Evolutionary conservation across 2,329 filamentous ascomycete genomes (phyloP).

Genomic region (Cercospora janseana): DNA sequence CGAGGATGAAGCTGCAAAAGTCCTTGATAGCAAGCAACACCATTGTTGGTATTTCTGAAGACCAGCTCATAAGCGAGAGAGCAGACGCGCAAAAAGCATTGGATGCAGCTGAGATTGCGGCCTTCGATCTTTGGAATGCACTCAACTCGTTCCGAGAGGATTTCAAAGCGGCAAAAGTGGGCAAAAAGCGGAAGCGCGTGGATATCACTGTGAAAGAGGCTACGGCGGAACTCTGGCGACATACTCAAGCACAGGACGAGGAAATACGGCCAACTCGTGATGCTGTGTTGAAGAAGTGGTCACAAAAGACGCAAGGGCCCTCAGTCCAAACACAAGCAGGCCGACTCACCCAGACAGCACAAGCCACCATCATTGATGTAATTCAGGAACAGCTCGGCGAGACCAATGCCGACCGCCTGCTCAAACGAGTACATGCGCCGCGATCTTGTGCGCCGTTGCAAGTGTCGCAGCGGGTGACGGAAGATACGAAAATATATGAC

Average conservation of each 20-base stretch:
- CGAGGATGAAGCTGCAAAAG: conserved; percentile 90
- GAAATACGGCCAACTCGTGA: conserved; percentile 61
- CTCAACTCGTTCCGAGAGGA: conserved; percentile 68
- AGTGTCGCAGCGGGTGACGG: conserved; percentile 43
- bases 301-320: conserved; percentile 68
- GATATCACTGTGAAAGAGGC: conserved; percentile 56
- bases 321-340: conserved; percentile 56
- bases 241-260: conserved; percentile 65
- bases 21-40: conserved; percentile 80
- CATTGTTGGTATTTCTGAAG: conserved; percentile 45
- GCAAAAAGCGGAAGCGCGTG: conserved; percentile 59
- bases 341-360: conserved; percentile 60
- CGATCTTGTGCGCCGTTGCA: conserved; percentile 76
- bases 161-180: conserved; percentile 53
- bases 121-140: conserved; percentile 79
- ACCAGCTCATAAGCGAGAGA: conserved; percentile 44
- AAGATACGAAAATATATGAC: conserved; percentile 73
- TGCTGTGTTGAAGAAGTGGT: conserved; percentile 84
- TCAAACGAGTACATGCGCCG: conserved; percentile 67
- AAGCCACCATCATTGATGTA: conserved; percentile 66
- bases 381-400: conserved; percentile 67
- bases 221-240: conserved; percentile 67
- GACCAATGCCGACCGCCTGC: conserved; percentile 57
- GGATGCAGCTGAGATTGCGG: conserved; percentile 79
- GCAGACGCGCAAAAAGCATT: conserved; percentile 48